These are phyloP conservation scores for Neurospora sublineolata DNA, from an alignment of 495 filamentous ascomycete genomes.

Conservation along the genomic window DNA sequence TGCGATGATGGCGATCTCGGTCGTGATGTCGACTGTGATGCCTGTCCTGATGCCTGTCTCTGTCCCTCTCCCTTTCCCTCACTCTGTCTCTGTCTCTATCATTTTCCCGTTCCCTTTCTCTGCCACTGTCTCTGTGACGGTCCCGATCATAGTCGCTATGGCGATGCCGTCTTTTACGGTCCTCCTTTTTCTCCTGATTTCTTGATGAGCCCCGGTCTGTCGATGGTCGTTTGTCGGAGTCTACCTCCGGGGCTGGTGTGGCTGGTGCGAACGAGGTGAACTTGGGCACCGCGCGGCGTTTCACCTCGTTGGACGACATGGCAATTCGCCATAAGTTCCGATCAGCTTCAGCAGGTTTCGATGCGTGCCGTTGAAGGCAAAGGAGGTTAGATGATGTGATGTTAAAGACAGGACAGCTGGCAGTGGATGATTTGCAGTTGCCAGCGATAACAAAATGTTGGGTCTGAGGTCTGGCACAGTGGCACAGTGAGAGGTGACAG, in stretches of 20 bases:
- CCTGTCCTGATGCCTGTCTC: neutral
- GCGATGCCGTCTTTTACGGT: neutral
- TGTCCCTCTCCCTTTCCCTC: neutral
- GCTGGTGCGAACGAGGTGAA: conserved; percentile 57
- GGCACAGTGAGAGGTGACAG: neutral
- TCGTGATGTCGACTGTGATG: neutral
- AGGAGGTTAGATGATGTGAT: neutral
- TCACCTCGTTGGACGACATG: conserved; percentile 24
- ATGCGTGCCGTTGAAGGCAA: neutral
- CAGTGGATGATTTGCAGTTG: neutral
- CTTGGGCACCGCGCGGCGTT: conserved; percentile 41
- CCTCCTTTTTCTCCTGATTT: neutral
- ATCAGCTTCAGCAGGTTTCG: neutral
- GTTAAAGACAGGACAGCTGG: neutral
- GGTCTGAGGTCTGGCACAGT: neutral
- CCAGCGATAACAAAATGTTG: neutral
- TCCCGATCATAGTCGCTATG: neutral
- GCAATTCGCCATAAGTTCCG: neutral
- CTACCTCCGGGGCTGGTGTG: neutral
- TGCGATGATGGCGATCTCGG: neutral
- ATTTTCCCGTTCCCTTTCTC: conserved; percentile 9
- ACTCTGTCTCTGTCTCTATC: neutral
- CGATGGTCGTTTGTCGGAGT: neutral
- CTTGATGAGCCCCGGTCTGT: neutral
- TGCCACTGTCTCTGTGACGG: neutral